phyloP scores from a whole-genome alignment of 768 basidiomycete genomes.

The Glaciozyma martinii region DNA sequence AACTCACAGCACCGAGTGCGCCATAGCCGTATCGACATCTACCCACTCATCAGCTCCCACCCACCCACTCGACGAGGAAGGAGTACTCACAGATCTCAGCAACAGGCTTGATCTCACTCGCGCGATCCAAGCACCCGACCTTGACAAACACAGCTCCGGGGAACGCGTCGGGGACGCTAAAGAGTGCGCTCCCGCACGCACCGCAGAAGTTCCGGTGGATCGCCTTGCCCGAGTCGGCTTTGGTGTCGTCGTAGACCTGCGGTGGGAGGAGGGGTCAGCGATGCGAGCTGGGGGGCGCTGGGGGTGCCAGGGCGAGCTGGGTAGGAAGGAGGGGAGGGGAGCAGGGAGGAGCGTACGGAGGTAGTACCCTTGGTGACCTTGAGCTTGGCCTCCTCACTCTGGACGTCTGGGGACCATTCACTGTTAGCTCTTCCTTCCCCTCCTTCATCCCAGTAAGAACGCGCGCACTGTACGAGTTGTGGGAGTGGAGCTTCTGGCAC shows the following conservation, averaged over 20 bases:
- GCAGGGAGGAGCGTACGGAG: not conserved
- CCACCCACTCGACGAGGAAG: not conserved
- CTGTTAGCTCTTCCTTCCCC: not conserved
- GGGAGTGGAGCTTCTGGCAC: slow-evolving; percentile 9
- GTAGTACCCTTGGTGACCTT: not conserved
- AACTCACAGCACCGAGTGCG: not conserved
- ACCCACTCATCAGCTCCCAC: not conserved
- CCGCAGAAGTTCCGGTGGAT: slow-evolving; percentile 17
- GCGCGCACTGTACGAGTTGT: not conserved
- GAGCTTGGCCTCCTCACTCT: not conserved
- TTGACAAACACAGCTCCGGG: slow-evolving; percentile 9
- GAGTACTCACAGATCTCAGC: not conserved
- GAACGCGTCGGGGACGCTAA: not conserved
- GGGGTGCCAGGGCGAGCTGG: not conserved
- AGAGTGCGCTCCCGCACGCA: slow-evolving; percentile 14
- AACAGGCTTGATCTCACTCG: not conserved
- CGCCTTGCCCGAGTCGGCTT: slow-evolving; percentile 7
- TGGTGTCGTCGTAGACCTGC: not conserved
- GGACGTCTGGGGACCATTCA: not conserved
- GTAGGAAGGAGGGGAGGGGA: not conserved
- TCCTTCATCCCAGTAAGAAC: too few species aligned
- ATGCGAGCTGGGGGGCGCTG: too few species aligned
- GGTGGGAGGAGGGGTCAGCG: not conserved
- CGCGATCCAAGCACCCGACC: not conserved
- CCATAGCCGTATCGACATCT: not conserved